phyloP scores from a whole-genome alignment of 1,284 basidiomycete genomes.

The Irpex sp. region DNA sequence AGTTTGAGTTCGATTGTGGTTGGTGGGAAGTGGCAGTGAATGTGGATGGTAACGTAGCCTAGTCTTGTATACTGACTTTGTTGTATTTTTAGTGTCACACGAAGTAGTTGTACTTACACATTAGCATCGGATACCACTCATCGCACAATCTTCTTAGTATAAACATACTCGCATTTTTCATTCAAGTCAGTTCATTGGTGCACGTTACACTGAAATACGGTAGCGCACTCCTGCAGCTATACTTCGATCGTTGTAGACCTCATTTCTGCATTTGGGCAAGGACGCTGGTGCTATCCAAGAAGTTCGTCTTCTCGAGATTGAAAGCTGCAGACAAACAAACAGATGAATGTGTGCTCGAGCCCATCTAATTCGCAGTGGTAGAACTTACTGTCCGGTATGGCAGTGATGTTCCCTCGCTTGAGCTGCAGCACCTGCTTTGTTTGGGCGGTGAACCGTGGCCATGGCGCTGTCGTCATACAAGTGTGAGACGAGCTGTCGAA shows the following conservation, averaged over 20 bases:
- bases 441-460: slow-evolving; percentile 38
- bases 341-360: slow-evolving; percentile 1
- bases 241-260: background rate
- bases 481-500: background rate
- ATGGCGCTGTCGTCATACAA: slow-evolving; percentile 30
- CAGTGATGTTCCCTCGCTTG: slow-evolving; percentile 44
- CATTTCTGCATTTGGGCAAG: slow-evolving; percentile 46
- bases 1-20: background rate
- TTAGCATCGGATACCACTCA: too few species aligned
- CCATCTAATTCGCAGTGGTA: background rate
- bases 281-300: slow-evolving; percentile 37
- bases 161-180: too few species aligned
- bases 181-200: too few species aligned
- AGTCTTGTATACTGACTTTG: too few species aligned
- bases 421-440: slow-evolving; percentile 41
- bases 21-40: background rate
- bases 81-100: too few species aligned
- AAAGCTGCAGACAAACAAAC: slow-evolving; percentile 32
- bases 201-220: too few species aligned
- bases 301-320: slow-evolving; percentile 36
- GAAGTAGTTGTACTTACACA: too few species aligned
- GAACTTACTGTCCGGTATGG: slow-evolving; percentile 45
- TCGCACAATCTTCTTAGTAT: too few species aligned
- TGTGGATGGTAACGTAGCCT: too few species aligned
- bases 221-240: too few species aligned